Evolutionary conservation across 768 basidiomycete genomes (phyloP).

Genomic region (Tulasnella sp.): DNA sequence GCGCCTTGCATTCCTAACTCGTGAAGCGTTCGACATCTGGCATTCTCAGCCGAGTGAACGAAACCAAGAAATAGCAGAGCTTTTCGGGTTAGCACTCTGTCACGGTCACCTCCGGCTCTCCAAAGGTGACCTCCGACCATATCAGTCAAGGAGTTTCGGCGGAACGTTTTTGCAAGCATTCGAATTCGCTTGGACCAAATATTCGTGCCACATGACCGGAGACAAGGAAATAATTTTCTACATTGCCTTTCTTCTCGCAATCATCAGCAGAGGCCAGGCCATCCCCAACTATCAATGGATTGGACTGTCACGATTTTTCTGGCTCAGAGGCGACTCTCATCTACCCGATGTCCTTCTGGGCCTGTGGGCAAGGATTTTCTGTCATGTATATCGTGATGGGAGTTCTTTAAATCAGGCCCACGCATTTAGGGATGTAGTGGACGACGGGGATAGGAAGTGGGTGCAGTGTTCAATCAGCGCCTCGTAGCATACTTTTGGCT

Average conservation of each 20-base stretch:
- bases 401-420: background rate
- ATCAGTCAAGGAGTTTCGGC: background rate
- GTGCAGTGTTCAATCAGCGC: background rate
- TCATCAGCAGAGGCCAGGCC: background rate
- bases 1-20: background rate
- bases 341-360: background rate
- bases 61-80: background rate
- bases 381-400: background rate
- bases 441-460: background rate
- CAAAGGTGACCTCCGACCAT: background rate
- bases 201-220: background rate
- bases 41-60: background rate
- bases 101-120: background rate
- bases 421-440: background rate
- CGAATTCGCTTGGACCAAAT: background rate
- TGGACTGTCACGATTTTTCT: background rate
- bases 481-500: too few relatives aligned
- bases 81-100: background rate
- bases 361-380: background rate
- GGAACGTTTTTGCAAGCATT: background rate
- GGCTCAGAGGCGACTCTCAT: background rate
- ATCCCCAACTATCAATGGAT: background rate
- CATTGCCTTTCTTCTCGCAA: background rate
- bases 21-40: background rate
- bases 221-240: background rate